phyloP scores from a whole-genome alignment of 2,329 filamentous ascomycete species.

The Cladosporium sp. region DNA sequence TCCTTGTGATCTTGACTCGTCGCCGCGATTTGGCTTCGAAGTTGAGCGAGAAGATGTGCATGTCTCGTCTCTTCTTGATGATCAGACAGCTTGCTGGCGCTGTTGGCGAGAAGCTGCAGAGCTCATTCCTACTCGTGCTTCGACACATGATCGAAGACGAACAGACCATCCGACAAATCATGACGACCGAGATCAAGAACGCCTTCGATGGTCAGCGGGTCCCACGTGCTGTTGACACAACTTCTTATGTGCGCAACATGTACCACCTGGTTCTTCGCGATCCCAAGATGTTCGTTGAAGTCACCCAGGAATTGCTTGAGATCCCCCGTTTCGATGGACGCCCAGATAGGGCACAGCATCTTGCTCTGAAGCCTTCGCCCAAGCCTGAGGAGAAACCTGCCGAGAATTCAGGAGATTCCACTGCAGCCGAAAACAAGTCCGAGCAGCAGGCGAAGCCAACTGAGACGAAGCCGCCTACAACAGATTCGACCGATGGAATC shows the following conservation, averaged over 20 bases:
- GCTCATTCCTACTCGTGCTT: constrained; percentile 78
- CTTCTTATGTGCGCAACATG: constrained; percentile 72
- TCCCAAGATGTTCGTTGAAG: constrained; percentile 81
- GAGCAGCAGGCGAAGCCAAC: constrained; percentile 61
- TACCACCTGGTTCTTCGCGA: constrained; percentile 77
- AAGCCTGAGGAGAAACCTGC: constrained; percentile 15
- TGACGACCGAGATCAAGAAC: constrained; percentile 83
- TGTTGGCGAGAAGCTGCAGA: constrained; percentile 72
- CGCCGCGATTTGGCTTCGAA: constrained; percentile 70
- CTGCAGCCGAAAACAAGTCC: constrained; percentile 15
- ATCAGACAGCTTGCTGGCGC: constrained; percentile 84
- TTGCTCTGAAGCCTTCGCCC: constrained; percentile 49
- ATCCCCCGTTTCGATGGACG: constrained; percentile 62
- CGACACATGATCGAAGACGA: constrained; percentile 95
- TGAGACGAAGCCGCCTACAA: constrained; percentile 77
- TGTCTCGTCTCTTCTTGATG: constrained; percentile 91
- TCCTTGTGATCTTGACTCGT: constrained; percentile 85
- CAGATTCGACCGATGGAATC: constrained; percentile 92
- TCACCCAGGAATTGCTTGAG: constrained; percentile 81
- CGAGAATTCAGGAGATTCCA: constrained; percentile 44
- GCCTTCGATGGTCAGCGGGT: constrained; percentile 61
- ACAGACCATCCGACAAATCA: constrained; percentile 83
- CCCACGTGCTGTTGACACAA: constrained; percentile 62
- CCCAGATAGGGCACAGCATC: constrained; percentile 51
- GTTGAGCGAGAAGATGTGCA: constrained; percentile 82